A percentile compares a stretch with the other conserved stretches of the same genome.
Conservation (phyloP, 2,329 filamentous ascomycete genomes). For the Fusarium floridanum region DNA sequence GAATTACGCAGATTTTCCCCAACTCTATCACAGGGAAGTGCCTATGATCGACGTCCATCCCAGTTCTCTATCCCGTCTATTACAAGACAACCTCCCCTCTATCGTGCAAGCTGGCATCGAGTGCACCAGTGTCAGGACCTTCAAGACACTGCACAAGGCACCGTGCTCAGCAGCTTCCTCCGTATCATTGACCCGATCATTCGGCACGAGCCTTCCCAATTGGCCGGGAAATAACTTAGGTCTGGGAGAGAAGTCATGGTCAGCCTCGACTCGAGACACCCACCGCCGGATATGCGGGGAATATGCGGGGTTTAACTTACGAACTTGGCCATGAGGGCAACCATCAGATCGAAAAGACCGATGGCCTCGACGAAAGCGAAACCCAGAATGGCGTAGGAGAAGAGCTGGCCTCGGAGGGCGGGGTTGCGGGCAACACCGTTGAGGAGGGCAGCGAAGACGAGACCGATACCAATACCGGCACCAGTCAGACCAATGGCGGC, state of each 20-base stretch:
- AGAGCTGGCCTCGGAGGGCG: constrained; percentile 93
- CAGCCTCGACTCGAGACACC: constrained; percentile 11
- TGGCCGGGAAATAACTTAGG: constrained; percentile 53
- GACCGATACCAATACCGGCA: constrained; percentile 95
- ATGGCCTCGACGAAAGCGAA: constrained; percentile 96
- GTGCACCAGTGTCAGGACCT: constrained; percentile 44
- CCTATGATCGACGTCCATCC: constrained; percentile 50
- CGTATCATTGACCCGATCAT: constrained; percentile 52
- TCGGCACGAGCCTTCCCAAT: constrained; percentile 53
- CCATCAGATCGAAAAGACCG: constrained; percentile 89
- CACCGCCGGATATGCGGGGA: neutral
- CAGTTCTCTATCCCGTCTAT: constrained; percentile 58
- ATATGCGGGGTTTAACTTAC: constrained; percentile 63
- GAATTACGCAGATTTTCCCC: constrained; percentile 51
- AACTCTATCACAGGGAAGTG: constrained; percentile 54
- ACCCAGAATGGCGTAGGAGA: constrained; percentile 95
- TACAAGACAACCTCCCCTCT: constrained; percentile 54
- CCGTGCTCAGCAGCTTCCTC: constrained; percentile 46
- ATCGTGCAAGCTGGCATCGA: constrained; percentile 51
- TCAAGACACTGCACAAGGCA: constrained; percentile 46
- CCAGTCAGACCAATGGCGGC: constrained; percentile 93
- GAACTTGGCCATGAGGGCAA: constrained; percentile 95
- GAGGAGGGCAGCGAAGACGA: constrained; percentile 91
- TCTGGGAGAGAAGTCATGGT: constrained; percentile 44
- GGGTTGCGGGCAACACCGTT: constrained; percentile 94